Evolutionary conservation across 768 basidiomycete genomes (phyloP).

Genomic region (Boletus edulis): DNA sequence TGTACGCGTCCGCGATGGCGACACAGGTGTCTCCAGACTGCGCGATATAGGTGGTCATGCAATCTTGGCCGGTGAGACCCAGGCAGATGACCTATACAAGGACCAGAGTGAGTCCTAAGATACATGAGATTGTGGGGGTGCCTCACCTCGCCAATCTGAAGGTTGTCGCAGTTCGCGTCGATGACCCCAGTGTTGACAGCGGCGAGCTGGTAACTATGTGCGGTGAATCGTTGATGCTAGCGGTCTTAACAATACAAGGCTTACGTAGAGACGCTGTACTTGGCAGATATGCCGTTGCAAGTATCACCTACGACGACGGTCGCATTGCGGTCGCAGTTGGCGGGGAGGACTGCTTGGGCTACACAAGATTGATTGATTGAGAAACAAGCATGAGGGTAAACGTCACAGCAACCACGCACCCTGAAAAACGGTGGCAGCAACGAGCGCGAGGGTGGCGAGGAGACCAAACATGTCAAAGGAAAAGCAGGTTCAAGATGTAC

Average conservation of each 20-base stretch:
- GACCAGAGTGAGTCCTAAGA: background rate
- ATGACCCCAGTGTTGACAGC: conserved; percentile 47
- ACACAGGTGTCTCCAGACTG: conserved; percentile 50
- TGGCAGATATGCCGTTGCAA: conserved; percentile 65
- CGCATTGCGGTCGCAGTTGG: conserved; percentile 57
- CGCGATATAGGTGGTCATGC: conserved; percentile 48
- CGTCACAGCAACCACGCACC: conserved; percentile 10
- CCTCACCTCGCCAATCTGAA: conserved; percentile 47
- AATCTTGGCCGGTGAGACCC: conserved; percentile 56
- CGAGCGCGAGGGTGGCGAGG: conserved; percentile 14
- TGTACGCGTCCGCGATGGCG: conserved; percentile 38
- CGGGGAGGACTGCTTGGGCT: conserved; percentile 44
- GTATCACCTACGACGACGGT: conserved; percentile 56
- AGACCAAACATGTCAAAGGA: conserved; percentile 18
- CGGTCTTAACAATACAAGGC: conserved; percentile 15
- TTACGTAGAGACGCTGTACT: conserved; percentile 61
- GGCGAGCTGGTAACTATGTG: conserved; percentile 54
- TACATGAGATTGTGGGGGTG: background rate
- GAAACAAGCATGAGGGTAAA: background rate
- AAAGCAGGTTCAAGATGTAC: background rate
- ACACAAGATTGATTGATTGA: conserved; percentile 20
- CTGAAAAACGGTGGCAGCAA: conserved; percentile 10
- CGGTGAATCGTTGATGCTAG: background rate
- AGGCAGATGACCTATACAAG: conserved; percentile 48
- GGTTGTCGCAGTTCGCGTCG: conserved; percentile 54